phyloP scores from a whole-genome alignment of 1,284 basidiomycete genomes.

The Schizophyllum amplum region DNA sequence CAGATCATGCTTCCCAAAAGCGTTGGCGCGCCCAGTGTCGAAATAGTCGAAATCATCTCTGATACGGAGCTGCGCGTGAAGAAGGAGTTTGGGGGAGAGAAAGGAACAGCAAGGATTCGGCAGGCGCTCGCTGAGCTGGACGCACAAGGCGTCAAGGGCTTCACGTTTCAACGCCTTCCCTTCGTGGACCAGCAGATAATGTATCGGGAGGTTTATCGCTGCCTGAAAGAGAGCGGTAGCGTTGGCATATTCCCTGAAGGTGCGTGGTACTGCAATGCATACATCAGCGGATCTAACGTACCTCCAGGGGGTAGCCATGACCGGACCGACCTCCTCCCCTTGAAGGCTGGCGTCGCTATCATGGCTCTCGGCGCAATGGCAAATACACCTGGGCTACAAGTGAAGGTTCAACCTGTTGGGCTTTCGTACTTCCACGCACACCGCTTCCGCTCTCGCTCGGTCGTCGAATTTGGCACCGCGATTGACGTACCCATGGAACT shows the following conservation, averaged over 20 bases:
- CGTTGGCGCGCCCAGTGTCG: slow-evolving; percentile 71
- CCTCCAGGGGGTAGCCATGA: slow-evolving; percentile 86
- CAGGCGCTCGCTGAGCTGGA: slow-evolving; percentile 56
- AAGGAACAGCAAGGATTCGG: slow-evolving; percentile 63
- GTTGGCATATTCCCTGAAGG: slow-evolving; percentile 98
- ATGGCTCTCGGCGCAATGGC: slow-evolving; percentile 97
- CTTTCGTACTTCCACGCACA: slow-evolving; percentile 94
- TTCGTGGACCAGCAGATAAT: slow-evolving; percentile 91
- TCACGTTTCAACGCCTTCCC: slow-evolving; percentile 74
- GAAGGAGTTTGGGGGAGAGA: slow-evolving; percentile 84
- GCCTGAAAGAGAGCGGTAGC: slow-evolving; percentile 79
- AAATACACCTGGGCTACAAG: slow-evolving; percentile 72
- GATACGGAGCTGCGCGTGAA: slow-evolving; percentile 83
- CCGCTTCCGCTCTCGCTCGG: slow-evolving; percentile 88
- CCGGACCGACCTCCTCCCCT: slow-evolving; percentile 84
- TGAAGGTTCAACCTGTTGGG: slow-evolving; percentile 93
- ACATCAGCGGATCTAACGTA: slow-evolving; percentile 1
- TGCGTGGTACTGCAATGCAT: slow-evolving; percentile 21
- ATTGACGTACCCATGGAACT: slow-evolving; percentile 82
- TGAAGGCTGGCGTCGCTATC: slow-evolving; percentile 92
- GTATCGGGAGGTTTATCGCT: slow-evolving; percentile 90
- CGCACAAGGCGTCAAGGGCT: slow-evolving; percentile 46
- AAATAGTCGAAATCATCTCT: slow-evolving; percentile 84
- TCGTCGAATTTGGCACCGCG: slow-evolving; percentile 93
- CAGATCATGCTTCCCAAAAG: slow-evolving; percentile 87